Evolutionary conservation across 2,329 filamentous ascomycete species (phyloP).

Genomic region (Mycosphaerella arachidis): DNA sequence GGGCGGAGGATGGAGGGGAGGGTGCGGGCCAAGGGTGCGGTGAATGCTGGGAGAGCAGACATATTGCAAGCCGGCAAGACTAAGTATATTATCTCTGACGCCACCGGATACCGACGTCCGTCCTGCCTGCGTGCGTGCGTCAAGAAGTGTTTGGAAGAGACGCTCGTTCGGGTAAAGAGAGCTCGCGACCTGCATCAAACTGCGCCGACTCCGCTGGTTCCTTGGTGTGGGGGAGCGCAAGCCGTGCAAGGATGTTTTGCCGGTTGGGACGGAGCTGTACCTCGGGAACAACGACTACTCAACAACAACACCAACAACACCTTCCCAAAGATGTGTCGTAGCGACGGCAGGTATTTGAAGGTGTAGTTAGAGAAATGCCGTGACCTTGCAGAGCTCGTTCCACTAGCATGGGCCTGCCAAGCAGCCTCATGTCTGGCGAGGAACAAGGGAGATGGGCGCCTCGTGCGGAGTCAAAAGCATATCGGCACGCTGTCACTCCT

Average conservation of each 20-base stretch:
- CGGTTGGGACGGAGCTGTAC: too few species aligned
- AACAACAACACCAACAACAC: too few species aligned
- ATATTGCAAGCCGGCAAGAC: not conserved
- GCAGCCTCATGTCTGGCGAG: not conserved
- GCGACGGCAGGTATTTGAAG: not conserved
- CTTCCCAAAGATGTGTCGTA: not conserved
- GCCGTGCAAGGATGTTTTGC: too few species aligned
- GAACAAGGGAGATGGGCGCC: not conserved
- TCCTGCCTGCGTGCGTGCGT: not conserved
- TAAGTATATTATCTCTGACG: not conserved
- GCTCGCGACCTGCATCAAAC: too few species aligned
- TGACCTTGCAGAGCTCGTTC: not conserved
- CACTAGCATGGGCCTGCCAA: not conserved
- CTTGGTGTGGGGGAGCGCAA: too few species aligned
- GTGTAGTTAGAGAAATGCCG: not conserved
- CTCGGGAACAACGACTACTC: too few species aligned
- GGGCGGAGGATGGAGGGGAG: slow-evolving; percentile 12
- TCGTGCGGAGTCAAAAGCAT: not conserved
- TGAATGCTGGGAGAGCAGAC: not conserved
- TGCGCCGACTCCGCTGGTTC: too few species aligned
- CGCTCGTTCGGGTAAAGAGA: too few species aligned
- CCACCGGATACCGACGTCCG: not conserved
- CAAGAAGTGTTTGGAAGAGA: not conserved
- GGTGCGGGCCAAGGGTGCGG: not conserved
- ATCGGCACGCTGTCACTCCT: not conserved